Percentiles rank a stretch among this genome's conserved stretches.
Conservation (phyloP, 2,329 filamentous ascomycete genomes). For the Diaporthe sp. region DNA sequence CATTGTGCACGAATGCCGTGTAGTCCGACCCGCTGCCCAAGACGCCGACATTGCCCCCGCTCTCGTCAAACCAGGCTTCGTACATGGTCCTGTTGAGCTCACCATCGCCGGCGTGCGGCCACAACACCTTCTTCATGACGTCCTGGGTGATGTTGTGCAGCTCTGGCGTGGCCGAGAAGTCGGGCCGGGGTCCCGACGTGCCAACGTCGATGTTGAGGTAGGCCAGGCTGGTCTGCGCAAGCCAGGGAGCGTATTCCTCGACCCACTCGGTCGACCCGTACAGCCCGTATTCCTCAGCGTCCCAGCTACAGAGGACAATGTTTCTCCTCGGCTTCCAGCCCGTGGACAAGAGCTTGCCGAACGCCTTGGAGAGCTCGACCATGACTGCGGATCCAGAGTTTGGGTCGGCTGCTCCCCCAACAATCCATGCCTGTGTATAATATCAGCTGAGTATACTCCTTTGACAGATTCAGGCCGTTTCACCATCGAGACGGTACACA, state of each 20-base stretch:
- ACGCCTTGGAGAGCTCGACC: constrained; percentile 82
- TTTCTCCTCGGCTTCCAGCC: constrained; percentile 85
- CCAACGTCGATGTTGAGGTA: constrained; percentile 21
- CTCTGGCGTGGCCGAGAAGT: constrained; percentile 13
- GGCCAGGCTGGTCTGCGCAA: constrained; percentile 60
- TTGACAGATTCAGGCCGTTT: not conserved
- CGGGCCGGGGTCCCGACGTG: not conserved
- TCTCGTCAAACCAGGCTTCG: constrained; percentile 13
- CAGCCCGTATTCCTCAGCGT: constrained; percentile 88
- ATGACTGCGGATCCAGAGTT: constrained; percentile 84
- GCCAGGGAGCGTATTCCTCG: constrained; percentile 89
- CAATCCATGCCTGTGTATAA: constrained; percentile 68
- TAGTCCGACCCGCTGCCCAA: constrained; percentile 25
- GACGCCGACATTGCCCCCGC: not conserved
- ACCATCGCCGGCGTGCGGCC: not conserved
- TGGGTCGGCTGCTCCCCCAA: constrained; percentile 87
- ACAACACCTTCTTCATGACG: constrained; percentile 23
- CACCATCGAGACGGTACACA: not conserved
- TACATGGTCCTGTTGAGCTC: constrained; percentile 20
- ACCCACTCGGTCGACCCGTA: constrained; percentile 94
- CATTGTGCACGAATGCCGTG: constrained; percentile 18
- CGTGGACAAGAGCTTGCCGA: constrained; percentile 77
- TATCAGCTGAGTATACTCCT: not conserved
- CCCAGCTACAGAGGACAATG: constrained; percentile 84
- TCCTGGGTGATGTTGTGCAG: constrained; percentile 21